Evolutionary conservation across 139 green algal genomes (phyloP).

Genomic region (Coelastrella sp.): DNA sequence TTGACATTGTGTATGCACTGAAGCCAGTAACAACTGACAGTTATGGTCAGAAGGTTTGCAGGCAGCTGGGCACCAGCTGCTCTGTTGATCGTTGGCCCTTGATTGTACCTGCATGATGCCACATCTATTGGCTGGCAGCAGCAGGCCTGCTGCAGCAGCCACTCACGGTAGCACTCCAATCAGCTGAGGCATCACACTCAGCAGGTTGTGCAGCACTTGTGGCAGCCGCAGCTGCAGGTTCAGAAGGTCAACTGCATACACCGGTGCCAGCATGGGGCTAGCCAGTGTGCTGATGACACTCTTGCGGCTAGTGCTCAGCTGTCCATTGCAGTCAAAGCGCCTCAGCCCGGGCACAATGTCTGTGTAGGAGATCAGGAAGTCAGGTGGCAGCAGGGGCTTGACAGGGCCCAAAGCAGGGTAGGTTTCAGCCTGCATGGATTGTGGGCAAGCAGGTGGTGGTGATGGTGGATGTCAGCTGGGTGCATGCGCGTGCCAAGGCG

Average conservation of each 20-base stretch:
- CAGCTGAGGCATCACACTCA: constrained; percentile 46
- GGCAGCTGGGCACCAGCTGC: background rate
- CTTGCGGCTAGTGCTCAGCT: constrained; percentile 48
- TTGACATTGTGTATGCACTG: too few species aligned
- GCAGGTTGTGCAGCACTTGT: constrained; percentile 57
- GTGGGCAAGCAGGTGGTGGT: background rate
- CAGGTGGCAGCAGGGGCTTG: constrained; percentile 63
- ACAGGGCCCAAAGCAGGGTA: constrained; percentile 64
- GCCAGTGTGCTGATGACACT: constrained; percentile 65
- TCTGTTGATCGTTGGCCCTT: background rate
- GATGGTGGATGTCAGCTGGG: background rate
- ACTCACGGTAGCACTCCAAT: constrained; percentile 18
- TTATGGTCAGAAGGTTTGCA: background rate
- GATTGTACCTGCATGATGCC: too few species aligned
- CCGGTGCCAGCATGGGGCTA: constrained; percentile 62
- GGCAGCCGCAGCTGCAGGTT: constrained; percentile 62
- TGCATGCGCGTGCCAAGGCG: background rate
- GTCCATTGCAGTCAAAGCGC: constrained; percentile 52
- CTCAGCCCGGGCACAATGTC: constrained; percentile 56
- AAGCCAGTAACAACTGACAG: background rate
- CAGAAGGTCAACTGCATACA: constrained; percentile 51
- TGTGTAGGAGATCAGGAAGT: constrained; percentile 72
- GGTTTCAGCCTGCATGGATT: constrained; percentile 56
- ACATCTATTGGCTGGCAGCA: background rate
- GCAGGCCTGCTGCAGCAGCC: background rate